These are phyloP conservation scores for Lentinula aciculospora DNA, from an alignment of 768 basidiomycete genomes.

Conservation along the genomic window DNA sequence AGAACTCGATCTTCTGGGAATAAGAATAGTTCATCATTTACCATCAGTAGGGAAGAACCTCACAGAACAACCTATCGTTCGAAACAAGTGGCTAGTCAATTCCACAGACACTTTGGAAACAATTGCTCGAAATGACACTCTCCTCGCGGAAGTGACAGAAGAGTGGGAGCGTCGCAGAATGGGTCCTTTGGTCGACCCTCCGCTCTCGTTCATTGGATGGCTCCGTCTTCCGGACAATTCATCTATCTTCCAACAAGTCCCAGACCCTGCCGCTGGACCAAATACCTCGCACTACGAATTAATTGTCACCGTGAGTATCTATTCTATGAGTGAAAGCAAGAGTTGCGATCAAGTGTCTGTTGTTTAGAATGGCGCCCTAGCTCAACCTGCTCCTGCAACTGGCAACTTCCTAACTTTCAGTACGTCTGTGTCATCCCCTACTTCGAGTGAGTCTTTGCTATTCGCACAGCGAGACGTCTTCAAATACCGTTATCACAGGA, in stretches of 20 bases:
- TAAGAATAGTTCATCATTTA: conserved; percentile 21
- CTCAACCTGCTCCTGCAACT: conserved; percentile 1
- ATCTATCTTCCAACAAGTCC: conserved; percentile 12
- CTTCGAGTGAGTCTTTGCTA: conserved; percentile 8
- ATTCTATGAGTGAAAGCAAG: not conserved
- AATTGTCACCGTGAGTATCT: conserved; percentile 12
- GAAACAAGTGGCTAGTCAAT: conserved; percentile 19
- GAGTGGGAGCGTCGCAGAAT: conserved; percentile 22
- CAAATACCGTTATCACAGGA: conserved; percentile 5
- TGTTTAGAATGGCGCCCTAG: conserved; percentile 3
- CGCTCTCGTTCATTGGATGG: conserved; percentile 14
- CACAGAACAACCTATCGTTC: conserved; percentile 22
- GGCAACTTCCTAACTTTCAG: conserved; percentile 10
- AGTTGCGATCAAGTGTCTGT: not conserved
- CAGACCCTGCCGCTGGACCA: conserved; percentile 20
- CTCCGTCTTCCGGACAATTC: conserved; percentile 14
- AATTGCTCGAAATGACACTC: conserved; percentile 18
- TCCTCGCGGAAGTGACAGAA: conserved; percentile 15
- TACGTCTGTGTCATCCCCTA: conserved; percentile 7
- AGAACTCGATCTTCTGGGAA: conserved; percentile 17
- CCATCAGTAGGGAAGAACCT: conserved; percentile 32
- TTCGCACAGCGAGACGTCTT: not conserved
- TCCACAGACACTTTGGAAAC: conserved; percentile 21
- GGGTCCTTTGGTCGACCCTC: conserved; percentile 16
- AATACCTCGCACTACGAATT: conserved; percentile 18